phyloP scores from a whole-genome alignment of 768 basidiomycete species.

The Boletus subcaerulescens region DNA sequence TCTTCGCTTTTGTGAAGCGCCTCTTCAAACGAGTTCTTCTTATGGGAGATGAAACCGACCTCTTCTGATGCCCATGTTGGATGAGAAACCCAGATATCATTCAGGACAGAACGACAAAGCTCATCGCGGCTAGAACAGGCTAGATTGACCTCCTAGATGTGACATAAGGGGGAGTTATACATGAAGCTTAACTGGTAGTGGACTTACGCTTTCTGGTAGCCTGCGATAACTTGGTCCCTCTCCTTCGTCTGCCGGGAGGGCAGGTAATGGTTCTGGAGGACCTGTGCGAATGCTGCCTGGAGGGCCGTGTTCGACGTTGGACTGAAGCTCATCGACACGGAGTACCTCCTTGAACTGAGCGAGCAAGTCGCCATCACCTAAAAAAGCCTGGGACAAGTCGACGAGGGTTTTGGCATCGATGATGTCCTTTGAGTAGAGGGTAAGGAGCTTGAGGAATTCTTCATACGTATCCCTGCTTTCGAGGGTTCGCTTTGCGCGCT shows the following conservation, averaged over 20 bases:
- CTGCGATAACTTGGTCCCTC: conserved; percentile 94
- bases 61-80: conserved; percentile 98
- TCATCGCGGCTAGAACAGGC: conserved; percentile 95
- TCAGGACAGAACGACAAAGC: conserved; percentile 92
- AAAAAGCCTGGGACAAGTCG: conserved; percentile 74
- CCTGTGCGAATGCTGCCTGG: conserved; percentile 76
- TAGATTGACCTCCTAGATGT: conserved; percentile 72
- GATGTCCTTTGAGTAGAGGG: conserved; percentile 87
- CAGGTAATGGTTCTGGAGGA: conserved; percentile 72
- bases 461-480: conserved; percentile 80
- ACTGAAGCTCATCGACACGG: conserved; percentile 68
- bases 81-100: conserved; percentile 98
- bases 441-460: conserved; percentile 92
- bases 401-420: conserved; percentile 83
- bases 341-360: conserved; percentile 83
- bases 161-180: not conserved
- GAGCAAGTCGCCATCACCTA: conserved; percentile 79
- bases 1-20: conserved; percentile 96
- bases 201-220: conserved; percentile 81
- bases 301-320: conserved; percentile 64
- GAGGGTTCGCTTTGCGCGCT: conserved; percentile 79
- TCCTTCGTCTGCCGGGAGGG: conserved; percentile 76
- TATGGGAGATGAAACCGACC: conserved; percentile 89
- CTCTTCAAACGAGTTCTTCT: conserved; percentile 96
- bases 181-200: not conserved